Conservation (phyloP, 2,329 filamentous ascomycete species). For the Penicillium frequentans region DNA sequence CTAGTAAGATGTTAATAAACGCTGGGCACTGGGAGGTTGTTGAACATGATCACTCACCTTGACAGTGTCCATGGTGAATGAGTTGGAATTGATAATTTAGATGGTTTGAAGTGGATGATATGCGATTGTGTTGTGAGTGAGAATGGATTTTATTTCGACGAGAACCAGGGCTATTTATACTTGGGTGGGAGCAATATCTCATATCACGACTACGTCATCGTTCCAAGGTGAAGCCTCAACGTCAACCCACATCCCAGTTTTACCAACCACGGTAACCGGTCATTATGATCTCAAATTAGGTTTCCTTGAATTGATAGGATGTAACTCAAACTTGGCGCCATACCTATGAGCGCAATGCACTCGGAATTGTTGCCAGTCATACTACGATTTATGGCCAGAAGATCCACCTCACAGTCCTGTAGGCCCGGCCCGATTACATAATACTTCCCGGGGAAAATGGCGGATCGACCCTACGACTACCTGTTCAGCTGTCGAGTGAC, state of each 20-base stretch:
- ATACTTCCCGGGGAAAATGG: too few species aligned
- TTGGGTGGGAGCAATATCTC: background rate
- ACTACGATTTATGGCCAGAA: too few species aligned
- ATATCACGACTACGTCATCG: background rate
- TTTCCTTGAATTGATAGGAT: background rate
- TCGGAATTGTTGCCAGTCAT: too few species aligned
- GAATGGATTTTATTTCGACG: background rate
- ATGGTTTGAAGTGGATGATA: background rate
- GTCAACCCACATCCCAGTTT: background rate
- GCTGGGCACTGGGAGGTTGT: background rate
- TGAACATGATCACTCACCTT: background rate
- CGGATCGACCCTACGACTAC: too few species aligned
- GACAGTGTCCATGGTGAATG: background rate
- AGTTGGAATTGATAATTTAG: background rate
- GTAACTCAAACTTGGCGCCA: too few species aligned
- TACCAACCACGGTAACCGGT: background rate
- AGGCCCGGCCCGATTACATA: too few species aligned
- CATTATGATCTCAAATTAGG: background rate
- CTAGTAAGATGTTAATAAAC: constrained; percentile 16
- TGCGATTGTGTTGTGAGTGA: background rate
- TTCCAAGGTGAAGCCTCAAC: background rate
- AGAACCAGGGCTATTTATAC: background rate
- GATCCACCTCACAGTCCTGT: too few species aligned
- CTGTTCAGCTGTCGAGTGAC: too few species aligned
- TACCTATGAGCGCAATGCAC: too few species aligned